These are phyloP conservation scores for Parietaria judaica DNA, from an alignment of 306 rosid genomes.

Conservation along the genomic window DNA sequence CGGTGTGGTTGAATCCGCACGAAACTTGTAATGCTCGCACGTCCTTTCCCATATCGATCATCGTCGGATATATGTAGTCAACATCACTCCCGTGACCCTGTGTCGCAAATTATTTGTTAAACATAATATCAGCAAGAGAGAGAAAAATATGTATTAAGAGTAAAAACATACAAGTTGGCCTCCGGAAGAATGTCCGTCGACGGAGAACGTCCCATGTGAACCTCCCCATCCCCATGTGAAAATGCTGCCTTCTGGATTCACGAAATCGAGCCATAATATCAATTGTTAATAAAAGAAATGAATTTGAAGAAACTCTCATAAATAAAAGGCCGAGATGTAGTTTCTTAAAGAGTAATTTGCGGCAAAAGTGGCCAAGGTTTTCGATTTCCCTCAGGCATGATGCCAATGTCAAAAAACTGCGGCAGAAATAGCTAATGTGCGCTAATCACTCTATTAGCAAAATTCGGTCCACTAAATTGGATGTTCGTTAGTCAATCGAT, in stretches of 20 bases:
- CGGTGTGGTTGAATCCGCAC: constrained; percentile 97
- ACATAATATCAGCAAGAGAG: constrained; percentile 7
- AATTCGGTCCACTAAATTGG: no score
- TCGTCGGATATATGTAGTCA: constrained; percentile 61
- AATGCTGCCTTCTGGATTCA: constrained; percentile 52
- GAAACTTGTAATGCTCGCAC: constrained; percentile 70
- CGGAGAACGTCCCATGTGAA: constrained; percentile 85
- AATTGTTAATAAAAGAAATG: not conserved
- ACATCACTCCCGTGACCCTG: constrained; percentile 93
- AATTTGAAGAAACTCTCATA: no score
- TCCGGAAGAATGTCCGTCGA: constrained; percentile 73
- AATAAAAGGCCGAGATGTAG: no score
- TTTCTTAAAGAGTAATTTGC: no score
- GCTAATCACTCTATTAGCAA: no score
- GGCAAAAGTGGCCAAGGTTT: no score
- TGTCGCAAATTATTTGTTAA: constrained; percentile 13
- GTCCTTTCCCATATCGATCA: constrained; percentile 44
- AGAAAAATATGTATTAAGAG: constrained; percentile 10
- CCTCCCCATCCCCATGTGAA: constrained; percentile 99
- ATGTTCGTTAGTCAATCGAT: no score
- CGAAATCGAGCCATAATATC: constrained; percentile 3
- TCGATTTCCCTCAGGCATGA: no score
- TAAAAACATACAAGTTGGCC: constrained; percentile 77
- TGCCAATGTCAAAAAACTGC: no score
- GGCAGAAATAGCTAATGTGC: no score